These are phyloP conservation scores for Pseudopyrenochaeta lycopersici DNA, from an alignment of 2,329 filamentous ascomycete genomes.

Conservation along the genomic window DNA sequence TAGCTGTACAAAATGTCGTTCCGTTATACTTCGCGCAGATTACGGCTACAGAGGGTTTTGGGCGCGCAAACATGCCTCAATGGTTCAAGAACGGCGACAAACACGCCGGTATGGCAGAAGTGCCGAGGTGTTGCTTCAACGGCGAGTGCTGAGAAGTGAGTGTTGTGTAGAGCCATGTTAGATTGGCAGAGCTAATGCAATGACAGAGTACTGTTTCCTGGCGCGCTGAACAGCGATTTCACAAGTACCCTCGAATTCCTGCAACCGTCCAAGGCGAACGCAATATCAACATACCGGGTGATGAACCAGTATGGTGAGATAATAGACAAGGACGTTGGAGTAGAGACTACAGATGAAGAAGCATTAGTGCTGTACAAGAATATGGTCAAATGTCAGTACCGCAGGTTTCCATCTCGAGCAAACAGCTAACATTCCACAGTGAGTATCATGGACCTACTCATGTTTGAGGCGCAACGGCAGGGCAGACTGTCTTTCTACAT, in stretches of 20 bases:
- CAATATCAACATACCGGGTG: constrained; percentile 90
- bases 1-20: constrained; percentile 45
- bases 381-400: constrained; percentile 64
- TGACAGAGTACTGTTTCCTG: constrained; percentile 76
- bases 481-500: constrained; percentile 97
- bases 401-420: background rate
- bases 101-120: constrained; percentile 46
- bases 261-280: constrained; percentile 71
- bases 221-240: constrained; percentile 95
- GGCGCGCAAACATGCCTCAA: constrained; percentile 20
- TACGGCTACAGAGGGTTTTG: constrained; percentile 26
- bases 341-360: constrained; percentile 71
- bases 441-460: constrained; percentile 93
- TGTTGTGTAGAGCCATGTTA: background rate
- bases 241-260: constrained; percentile 82
- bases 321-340: constrained; percentile 75
- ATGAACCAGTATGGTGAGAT: constrained; percentile 88
- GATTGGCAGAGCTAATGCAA: background rate
- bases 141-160: constrained; percentile 68
- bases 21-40: constrained; percentile 37
- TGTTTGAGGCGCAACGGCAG: constrained; percentile 97
- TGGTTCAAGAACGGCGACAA: constrained; percentile 21
- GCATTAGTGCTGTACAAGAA: constrained; percentile 68
- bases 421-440: constrained; percentile 50
- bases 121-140: constrained; percentile 67